Evolutionary conservation across 768 basidiomycete species (phyloP), one percentile per base, ranked within the genome.

Genomic region (Polyporus arcularius): DNA sequence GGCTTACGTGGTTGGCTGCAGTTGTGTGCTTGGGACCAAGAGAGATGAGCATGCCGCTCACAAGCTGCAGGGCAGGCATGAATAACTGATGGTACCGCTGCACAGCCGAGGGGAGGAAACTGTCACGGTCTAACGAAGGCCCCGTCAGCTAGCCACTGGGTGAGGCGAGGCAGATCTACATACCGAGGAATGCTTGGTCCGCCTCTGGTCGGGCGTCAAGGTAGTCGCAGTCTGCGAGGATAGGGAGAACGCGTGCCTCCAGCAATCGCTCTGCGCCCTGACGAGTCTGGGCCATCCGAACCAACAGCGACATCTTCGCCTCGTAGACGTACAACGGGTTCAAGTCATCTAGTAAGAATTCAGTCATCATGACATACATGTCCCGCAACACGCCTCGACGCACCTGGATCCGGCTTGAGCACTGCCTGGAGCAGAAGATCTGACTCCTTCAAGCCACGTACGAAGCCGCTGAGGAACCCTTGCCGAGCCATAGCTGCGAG

Each of bases 251-350:
- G 56, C 91, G 90, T 1, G 86, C 82, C 58, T 94, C 92, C 5
- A 97, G 72, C 26, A 98, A 75, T 46, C 87, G 83, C 68, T 97
- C 95, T 2, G 94, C 94, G 2, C 96, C 96, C 59, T 81, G 76
- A 47, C 90, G 81, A 3, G 87, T 90, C 70, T 95, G 89, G 0
- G 93, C 85, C 76, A 97, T 85, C 32, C 93, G 84, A 30, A 90
- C 83, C 60, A 98, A 85, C 63, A 97, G 76, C 4, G 95, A 92
- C 85, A 96, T 88, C 74, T 96, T 96, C 14, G 95, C 85, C 71
- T 98, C 96, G 67, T 94, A 98, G 14, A 98, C 91, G 74, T 97
- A 98, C 42, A 96, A 78, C 0, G 93, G 81, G 68, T 96, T 96
- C 32, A 98, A 75, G 60, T 95, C 92, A 64, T 93, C 96, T 96